phyloP scores from a whole-genome alignment of 148 eudicot species.

The Amaranthus hypochondriacus region DNA sequence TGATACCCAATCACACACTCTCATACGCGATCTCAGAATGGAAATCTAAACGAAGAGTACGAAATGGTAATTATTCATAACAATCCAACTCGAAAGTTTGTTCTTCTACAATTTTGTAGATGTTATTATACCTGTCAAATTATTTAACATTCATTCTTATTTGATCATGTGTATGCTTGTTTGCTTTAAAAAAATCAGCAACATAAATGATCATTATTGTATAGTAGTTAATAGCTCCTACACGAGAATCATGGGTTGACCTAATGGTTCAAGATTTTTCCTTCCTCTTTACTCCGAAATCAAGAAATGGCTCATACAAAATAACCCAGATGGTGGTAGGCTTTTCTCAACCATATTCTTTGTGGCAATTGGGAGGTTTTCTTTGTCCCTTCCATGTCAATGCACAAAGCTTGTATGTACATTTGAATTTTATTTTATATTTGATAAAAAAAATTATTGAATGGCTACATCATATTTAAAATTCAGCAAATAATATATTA shows the following conservation, averaged over 20 bases:
- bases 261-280: too few species aligned
- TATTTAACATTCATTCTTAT: background rate
- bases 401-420: conserved; percentile 16
- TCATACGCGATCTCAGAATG: conserved; percentile 69
- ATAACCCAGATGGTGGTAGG: conserved; percentile 32
- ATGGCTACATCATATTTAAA: background rate
- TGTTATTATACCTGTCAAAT: background rate
- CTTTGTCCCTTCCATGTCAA: background rate
- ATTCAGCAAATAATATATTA: background rate
- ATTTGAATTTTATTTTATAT: background rate
- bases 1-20: conserved; percentile 67
- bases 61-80: conserved; percentile 3
- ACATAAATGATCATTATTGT: background rate
- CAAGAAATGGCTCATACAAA: background rate
- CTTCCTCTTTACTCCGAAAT: background rate
- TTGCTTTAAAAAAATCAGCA: background rate
- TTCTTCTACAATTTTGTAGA: conserved; percentile 15
- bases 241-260: background rate
- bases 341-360: conserved; percentile 37
- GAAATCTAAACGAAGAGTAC: conserved; percentile 42
- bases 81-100: background rate
- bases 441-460: background rate
- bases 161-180: background rate
- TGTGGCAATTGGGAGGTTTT: conserved; percentile 3
- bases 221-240: background rate